These are phyloP conservation scores for Botryotinia globosa DNA, from an alignment of 2,329 filamentous ascomycete species.

Conservation along the genomic window DNA sequence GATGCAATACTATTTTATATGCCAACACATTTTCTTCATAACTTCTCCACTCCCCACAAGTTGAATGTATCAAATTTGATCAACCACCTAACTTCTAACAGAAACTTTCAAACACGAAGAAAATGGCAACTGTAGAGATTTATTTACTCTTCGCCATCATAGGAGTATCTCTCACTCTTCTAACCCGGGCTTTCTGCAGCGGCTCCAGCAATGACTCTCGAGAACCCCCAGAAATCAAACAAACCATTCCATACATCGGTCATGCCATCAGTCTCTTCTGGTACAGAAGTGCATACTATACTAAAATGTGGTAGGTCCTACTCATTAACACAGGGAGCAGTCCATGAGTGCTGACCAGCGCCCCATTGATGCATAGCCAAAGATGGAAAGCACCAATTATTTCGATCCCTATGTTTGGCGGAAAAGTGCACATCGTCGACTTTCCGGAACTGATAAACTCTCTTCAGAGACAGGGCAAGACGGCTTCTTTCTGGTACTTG, in stretches of 20 bases:
- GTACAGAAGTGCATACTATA: conserved; percentile 11
- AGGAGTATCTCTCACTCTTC: background rate
- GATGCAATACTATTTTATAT: background rate
- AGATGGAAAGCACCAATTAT: conserved; percentile 9
- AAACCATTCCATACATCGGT: conserved; percentile 9
- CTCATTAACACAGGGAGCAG: too few relatives aligned
- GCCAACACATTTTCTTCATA: background rate
- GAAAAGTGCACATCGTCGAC: background rate
- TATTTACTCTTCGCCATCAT: background rate
- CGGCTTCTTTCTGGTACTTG: conserved; percentile 1
- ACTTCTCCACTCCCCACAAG: background rate
- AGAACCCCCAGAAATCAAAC: background rate
- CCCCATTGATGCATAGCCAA: background rate
- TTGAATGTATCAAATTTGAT: background rate
- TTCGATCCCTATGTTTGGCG: conserved; percentile 13
- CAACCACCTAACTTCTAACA: background rate
- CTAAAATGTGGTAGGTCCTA: background rate
- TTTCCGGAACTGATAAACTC: background rate
- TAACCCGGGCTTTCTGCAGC: background rate
- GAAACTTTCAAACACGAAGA: background rate
- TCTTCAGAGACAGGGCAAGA: conserved; percentile 4
- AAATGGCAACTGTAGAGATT: background rate
- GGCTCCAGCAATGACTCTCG: background rate
- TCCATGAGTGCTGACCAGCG: background rate
- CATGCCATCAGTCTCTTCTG: conserved; percentile 8